phyloP scores from a whole-genome alignment of 1,284 basidiomycete genomes.

The Apiotrichum gamsii region DNA sequence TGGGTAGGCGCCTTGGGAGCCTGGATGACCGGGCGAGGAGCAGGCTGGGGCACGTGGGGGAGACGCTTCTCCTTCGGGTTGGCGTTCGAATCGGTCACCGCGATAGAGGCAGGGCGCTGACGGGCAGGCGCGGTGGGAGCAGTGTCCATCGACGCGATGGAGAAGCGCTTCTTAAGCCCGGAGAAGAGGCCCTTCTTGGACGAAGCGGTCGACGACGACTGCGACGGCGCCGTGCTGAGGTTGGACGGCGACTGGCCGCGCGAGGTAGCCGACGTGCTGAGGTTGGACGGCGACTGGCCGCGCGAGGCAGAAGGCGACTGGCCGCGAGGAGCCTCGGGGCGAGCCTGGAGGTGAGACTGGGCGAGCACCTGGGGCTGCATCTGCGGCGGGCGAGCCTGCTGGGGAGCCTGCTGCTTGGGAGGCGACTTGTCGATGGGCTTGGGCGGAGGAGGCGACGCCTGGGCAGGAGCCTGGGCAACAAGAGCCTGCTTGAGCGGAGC shows the following conservation, averaged over 20 bases:
- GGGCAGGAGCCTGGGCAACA: no score
- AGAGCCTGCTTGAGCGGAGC: no score
- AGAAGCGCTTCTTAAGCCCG: conserved; percentile 18
- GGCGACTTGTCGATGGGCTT: no score
- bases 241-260: neutral
- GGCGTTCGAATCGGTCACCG: neutral
- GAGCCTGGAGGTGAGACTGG: no score
- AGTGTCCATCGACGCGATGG: conserved; percentile 8
- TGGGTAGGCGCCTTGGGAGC: neutral
- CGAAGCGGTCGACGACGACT: neutral
- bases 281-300: neutral
- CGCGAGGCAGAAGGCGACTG: neutral
- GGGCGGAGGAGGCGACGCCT: no score
- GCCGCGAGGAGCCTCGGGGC: no score
- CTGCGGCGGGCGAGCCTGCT: no score
- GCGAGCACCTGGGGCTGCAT: no score
- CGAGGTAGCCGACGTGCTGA: neutral
- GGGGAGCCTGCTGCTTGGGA: no score
- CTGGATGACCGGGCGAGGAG: neutral
- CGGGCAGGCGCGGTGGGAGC: neutral
- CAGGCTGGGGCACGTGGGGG: neutral
- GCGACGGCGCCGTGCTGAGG: conserved; percentile 1
- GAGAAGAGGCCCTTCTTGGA: conserved; percentile 12
- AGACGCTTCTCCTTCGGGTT: neutral
- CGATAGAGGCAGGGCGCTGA: conserved; percentile 4